These are phyloP conservation scores for Emydomyces testavorans DNA, from an alignment of 2,329 filamentous ascomycete species.

Conservation along the genomic window DNA sequence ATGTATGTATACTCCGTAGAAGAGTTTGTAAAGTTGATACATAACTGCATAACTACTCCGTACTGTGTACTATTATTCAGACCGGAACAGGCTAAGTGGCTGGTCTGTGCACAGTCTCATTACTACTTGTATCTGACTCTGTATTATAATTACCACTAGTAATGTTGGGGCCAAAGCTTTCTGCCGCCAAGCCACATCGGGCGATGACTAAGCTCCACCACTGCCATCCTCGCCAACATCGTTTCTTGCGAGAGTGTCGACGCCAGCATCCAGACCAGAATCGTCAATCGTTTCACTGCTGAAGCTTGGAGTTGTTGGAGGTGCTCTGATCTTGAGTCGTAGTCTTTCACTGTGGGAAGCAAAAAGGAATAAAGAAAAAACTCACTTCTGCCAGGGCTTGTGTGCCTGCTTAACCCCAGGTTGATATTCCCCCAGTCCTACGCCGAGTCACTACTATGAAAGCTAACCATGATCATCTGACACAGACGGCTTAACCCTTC, in stretches of 20 bases:
- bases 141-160: conserved; percentile 1
- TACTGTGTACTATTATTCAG: not conserved
- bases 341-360: not conserved
- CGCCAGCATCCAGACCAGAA: no score
- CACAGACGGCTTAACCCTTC: not conserved
- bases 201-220: conserved; percentile 4
- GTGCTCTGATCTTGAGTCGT: no score
- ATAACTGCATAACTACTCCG: no score
- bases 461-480: conserved; percentile 11
- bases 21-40: no score
- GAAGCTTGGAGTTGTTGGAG: no score
- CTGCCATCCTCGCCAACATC: no score
- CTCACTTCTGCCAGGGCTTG: no score
- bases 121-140: not conserved
- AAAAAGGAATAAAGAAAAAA: no score
- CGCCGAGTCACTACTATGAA: conserved; percentile 1
- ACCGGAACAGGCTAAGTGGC: not conserved
- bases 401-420: not conserved
- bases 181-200: conserved; percentile 8
- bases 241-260: no score
- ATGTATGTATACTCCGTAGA: no score
- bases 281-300: no score
- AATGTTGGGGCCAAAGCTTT: conserved; percentile 1
- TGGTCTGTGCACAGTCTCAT: conserved; percentile 3
- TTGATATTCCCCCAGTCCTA: not conserved